A percentile compares a stretch with the other conserved stretches of the same genome.
Conservation (phyloP, 108 stramenopile genomes). For the Skeletonema potamos region DNA sequence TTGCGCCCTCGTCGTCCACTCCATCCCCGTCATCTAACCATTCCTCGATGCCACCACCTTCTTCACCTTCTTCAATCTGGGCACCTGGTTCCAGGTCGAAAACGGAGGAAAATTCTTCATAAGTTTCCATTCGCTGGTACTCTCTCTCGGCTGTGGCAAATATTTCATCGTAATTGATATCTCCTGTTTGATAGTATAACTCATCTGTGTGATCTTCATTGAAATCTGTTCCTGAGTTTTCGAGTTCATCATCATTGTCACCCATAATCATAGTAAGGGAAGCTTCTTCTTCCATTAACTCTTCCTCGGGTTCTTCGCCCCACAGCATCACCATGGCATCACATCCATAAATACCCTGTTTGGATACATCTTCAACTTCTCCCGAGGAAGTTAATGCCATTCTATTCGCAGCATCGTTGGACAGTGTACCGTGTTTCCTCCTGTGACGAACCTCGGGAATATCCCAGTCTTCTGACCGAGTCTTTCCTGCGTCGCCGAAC, state of each 20-base stretch:
- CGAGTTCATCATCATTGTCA: constrained; percentile 19
- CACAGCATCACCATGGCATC: constrained; percentile 75
- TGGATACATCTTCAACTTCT: constrained; percentile 48
- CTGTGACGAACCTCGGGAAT: constrained; percentile 16
- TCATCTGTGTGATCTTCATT: constrained; percentile 42
- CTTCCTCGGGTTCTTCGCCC: constrained; percentile 64
- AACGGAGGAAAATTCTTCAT: constrained; percentile 31
- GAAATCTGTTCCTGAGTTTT: not conserved
- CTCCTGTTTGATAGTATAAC: constrained; percentile 1
- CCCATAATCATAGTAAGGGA: constrained; percentile 26
- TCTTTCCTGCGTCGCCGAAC: not conserved
- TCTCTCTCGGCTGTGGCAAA: constrained; percentile 42
- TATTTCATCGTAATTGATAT: constrained; percentile 29
- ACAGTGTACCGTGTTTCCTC: not conserved
- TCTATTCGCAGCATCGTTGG: constrained; percentile 1
- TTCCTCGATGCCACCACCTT: constrained; percentile 36
- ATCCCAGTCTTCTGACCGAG: not conserved
- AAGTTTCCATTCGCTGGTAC: constrained; percentile 40
- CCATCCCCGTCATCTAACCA: constrained; percentile 74
- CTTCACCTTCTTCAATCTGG: constrained; percentile 1
- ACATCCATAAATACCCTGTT: constrained; percentile 56
- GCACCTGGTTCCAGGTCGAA: not conserved
- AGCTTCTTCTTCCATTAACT: constrained; percentile 40
- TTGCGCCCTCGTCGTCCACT: constrained; percentile 66
- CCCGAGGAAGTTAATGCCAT: constrained; percentile 29